These are phyloP conservation scores for Monilinia polystroma DNA, from an alignment of 2,329 filamentous ascomycete species.

Conservation along the genomic window DNA sequence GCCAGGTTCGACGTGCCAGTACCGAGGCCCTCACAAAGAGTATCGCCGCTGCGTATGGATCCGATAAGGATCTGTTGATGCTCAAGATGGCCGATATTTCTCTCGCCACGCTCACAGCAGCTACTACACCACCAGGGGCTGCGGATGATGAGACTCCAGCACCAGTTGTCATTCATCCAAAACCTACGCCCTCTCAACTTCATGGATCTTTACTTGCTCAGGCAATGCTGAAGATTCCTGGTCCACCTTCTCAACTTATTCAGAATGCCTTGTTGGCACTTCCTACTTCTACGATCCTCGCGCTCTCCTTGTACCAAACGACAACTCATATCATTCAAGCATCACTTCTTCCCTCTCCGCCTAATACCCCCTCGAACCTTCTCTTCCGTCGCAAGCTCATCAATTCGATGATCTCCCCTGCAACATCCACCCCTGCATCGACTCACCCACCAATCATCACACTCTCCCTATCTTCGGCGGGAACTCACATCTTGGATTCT, in stretches of 20 bases:
- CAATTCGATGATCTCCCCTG: conserved; percentile 52
- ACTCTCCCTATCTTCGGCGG: conserved; percentile 56
- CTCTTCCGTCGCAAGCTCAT: conserved; percentile 64
- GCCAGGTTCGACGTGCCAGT: conserved; percentile 63
- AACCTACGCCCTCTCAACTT: conserved; percentile 55
- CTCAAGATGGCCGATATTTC: conserved; percentile 60
- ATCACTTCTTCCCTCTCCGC: conserved; percentile 55
- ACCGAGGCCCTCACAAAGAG: conserved; percentile 53
- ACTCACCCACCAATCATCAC: conserved; percentile 27
- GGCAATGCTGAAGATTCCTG: conserved; percentile 72
- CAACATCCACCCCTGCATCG: conserved; percentile 9
- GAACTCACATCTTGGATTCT: conserved; percentile 66
- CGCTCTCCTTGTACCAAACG: conserved; percentile 55
- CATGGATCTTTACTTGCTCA: conserved; percentile 84
- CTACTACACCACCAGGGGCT: conserved; percentile 37
- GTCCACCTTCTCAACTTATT: conserved; percentile 65
- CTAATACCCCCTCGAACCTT: conserved; percentile 52
- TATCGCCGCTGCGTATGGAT: conserved; percentile 55
- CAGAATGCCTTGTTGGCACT: conserved; percentile 69
- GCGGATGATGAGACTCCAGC: conserved; percentile 27
- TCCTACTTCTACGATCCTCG: conserved; percentile 54
- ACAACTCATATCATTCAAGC: conserved; percentile 64
- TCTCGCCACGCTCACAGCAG: conserved; percentile 46
- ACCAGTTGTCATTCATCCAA: conserved; percentile 36
- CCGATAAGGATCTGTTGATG: conserved; percentile 51